Conservation (phyloP, 768 basidiomycete species). For the Mycena floridula region DNA sequence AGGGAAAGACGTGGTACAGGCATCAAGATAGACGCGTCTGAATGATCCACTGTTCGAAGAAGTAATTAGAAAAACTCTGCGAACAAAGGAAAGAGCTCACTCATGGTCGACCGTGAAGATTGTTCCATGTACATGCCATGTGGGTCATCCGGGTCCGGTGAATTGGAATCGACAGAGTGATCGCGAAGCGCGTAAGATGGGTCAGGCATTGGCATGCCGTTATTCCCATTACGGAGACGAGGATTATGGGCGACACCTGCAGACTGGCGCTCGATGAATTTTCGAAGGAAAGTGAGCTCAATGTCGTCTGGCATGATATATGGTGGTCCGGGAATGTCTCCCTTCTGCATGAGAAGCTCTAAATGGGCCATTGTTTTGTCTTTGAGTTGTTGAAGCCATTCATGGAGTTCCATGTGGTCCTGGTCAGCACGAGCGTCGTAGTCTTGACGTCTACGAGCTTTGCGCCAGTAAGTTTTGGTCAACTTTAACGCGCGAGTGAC, state of each 20-base stretch:
- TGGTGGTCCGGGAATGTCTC: constrained; percentile 79
- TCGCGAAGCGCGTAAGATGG: constrained; percentile 34
- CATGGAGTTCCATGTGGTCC: constrained; percentile 85
- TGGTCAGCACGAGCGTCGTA: constrained; percentile 82
- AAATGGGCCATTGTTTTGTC: constrained; percentile 88
- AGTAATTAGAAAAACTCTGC: background rate
- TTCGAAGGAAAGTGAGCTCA: constrained; percentile 72
- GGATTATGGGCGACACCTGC: constrained; percentile 77
- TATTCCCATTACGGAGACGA: constrained; percentile 56
- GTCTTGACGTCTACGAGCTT: constrained; percentile 75
- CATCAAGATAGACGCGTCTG: constrained; percentile 15
- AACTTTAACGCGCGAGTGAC: constrained; percentile 77
- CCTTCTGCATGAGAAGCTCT: constrained; percentile 82
- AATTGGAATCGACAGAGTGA: constrained; percentile 39
- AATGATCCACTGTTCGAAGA: background rate
- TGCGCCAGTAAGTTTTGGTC: constrained; percentile 84
- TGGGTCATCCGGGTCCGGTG: constrained; percentile 43
- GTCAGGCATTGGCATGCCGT: too few species aligned
- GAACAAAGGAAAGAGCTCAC: constrained; percentile 17
- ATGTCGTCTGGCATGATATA: constrained; percentile 77
- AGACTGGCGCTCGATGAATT: constrained; percentile 76
- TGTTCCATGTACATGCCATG: constrained; percentile 27
- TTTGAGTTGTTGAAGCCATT: constrained; percentile 83
- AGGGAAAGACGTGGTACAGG: constrained; percentile 39
- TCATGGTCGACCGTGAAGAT: constrained; percentile 11